Percentiles rank a stretch among this genome's conserved stretches.
phyloP scores from a whole-genome alignment of 2,329 filamentous ascomycete species.

The Trichoderma asperellum region DNA sequence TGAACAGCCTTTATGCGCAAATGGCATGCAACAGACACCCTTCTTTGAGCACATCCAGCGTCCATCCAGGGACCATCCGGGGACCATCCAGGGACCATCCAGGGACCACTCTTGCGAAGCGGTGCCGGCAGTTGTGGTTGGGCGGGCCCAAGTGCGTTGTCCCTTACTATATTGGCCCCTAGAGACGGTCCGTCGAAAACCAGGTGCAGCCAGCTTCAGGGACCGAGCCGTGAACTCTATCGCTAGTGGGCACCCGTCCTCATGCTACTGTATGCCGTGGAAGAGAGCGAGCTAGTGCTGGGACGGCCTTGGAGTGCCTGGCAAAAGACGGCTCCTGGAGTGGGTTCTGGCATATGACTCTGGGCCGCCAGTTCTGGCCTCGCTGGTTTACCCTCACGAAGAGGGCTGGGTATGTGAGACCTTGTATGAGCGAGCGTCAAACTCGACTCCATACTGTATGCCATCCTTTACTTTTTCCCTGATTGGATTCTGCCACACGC shows the following conservation, averaged over 20 bases:
- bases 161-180: not conserved
- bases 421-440: slow-evolving; percentile 19
- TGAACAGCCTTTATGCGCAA: not conserved
- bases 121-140: not conserved
- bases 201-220: slow-evolving; percentile 8
- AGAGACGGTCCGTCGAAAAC: not conserved
- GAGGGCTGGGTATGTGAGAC: slow-evolving; percentile 23
- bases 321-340: not conserved
- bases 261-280: not conserved
- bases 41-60: not conserved
- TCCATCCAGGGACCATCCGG: not conserved
- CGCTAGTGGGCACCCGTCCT: slow-evolving; percentile 1
- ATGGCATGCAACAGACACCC: not conserved
- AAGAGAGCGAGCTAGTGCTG: not conserved
- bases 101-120: not conserved
- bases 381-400: slow-evolving; percentile 3
- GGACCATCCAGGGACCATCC: no score
- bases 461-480: slow-evolving; percentile 9
- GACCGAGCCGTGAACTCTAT: slow-evolving; percentile 21
- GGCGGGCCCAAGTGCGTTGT: not conserved
- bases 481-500: slow-evolving; percentile 1
- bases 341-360: not conserved
- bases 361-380: not conserved
- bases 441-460: slow-evolving; percentile 3
- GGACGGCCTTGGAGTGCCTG: slow-evolving; percentile 5